Base-by-base conservation (phyloP, 345 rosid species). In the Raphanus raphanistrum region DNA sequence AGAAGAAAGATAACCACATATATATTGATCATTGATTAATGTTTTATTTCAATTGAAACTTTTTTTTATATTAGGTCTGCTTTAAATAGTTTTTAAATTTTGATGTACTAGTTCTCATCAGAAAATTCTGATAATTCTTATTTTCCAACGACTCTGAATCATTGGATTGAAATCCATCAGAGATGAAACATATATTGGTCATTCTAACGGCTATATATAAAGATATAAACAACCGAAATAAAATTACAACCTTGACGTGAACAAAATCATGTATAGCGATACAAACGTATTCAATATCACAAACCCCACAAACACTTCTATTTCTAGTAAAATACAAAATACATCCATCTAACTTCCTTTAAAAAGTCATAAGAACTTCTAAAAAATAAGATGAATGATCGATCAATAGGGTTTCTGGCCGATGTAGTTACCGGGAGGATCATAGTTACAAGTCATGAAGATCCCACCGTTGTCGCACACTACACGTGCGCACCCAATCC, bases 381-480 rank as follows among this genome's bases (percentile, higher is more conserved):
- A 77, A 63, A 76, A 76, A 28, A 71, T 17, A 55, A 64, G 66
- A 77, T 64, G 36, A 71, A 64, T 36, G 58, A 50, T 10, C 6
- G 12, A 64, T 86, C 67, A 90, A 43, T 89, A 92, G 4, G 97
- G 97, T 74, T 79, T 85, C 70, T 90, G 85, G 38, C 98, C 98
- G n/a, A 84, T 61, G 72, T 89, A 92, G 55, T 89, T 94, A 7
- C 98, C 98, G 0, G 85, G 86, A 33, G 97, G 98, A 70, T 92
- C 90, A 67, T 92, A 94, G 61, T 94, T 94, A 76, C 98, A 92
- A 6, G 97, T 92, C 87, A 92, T 94, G 74, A 94, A 92, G 73
- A 89, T 95, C 65, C 88, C 95, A 52, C 97, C 97, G 35, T 70
- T 77, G 27, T 87, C 84, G 65, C 98, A 94, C 41, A 88, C 88